Evolutionary conservation across 2,329 filamentous ascomycete genomes (phyloP), one percentile per base, ranked within the genome.

Genomic region (Acrocalymma vagum): DNA sequence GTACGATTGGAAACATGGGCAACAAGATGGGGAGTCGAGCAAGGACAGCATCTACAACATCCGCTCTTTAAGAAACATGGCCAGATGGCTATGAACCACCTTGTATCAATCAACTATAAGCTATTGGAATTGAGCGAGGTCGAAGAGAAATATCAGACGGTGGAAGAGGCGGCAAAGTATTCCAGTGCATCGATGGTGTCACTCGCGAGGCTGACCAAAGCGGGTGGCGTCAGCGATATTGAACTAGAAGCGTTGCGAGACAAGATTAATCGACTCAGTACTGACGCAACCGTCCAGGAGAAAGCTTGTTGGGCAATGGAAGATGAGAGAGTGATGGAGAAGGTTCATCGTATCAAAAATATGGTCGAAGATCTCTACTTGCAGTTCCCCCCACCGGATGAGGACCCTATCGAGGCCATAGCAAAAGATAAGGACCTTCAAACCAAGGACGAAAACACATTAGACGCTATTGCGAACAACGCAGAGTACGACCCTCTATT

Each of bases 41-140:
- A 14, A 11, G n/a, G 16, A 11, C n/a, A 31, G 29, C 29, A 31
- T 20, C 14, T 31, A 6, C 18, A 31, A 18, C n/a, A 31, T 16
- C 13, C 13, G 21, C 29, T 15, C 5, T 30, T 30, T 17, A 9
- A 14, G 5, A 9, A 30, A 11, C 20, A n/a, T 30, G 28, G 28
- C 28, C 10, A n/a, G 28, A 18, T 30, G 15, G 28, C 28, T 18
- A 6, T 30, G 28, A 30, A 30, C 14, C 28, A 30, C 20, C 15
- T 30, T 14, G 28, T 18, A 5, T 30, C 16, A 7, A 30, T 30
- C 14, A 30, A 30, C 11, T 30, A 30, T 15, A 9, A 9, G 8
- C 14, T 30, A 17, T 9, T n/a, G 6, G 28, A 30, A 6, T 18
- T 30, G 14, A 15, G 11, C 7, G 20, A 9, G 5, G 11, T 30